A percentile compares a stretch with the other conserved stretches of the same genome.
These are phyloP conservation scores for Euphorbia pulcherrima DNA, from an alignment of 345 rosid genomes.

Conservation along the genomic window DNA sequence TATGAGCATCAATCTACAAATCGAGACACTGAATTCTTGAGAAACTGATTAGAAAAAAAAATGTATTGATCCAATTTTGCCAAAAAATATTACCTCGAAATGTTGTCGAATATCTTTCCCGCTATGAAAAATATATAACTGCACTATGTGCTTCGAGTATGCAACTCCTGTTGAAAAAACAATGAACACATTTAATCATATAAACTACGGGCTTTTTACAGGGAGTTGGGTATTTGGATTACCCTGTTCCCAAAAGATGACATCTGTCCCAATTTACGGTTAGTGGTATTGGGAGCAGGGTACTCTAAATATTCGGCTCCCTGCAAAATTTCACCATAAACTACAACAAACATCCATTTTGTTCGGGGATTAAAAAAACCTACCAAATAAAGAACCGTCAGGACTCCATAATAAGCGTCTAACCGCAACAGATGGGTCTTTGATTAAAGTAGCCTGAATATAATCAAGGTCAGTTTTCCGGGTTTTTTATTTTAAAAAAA, in stretches of 20 bases:
- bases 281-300: too few relatives aligned
- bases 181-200: neutral
- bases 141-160: slow-evolving; percentile 41
- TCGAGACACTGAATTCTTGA: slow-evolving; percentile 3
- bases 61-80: neutral
- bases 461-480: slow-evolving; percentile 6
- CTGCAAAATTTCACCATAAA: slow-evolving; percentile 5
- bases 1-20: slow-evolving; percentile 70
- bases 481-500: neutral
- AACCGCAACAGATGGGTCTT: slow-evolving; percentile 39
- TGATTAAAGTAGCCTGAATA: slow-evolving; percentile 34
- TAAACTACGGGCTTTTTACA: too few relatives aligned
- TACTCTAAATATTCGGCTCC: too few relatives aligned
- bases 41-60: neutral
- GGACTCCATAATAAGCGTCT: slow-evolving; percentile 38
- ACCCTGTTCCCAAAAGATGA: too few relatives aligned
- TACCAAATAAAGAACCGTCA: slow-evolving; percentile 44
- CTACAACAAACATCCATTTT: neutral
- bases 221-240: too few relatives aligned
- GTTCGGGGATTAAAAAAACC: slow-evolving; percentile 3
- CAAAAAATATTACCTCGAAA: slow-evolving; percentile 36
- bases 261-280: too few relatives aligned
- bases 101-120: slow-evolving; percentile 29
- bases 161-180: slow-evolving; percentile 39
- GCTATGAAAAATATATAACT: slow-evolving; percentile 28